Evolutionary conservation across 495 filamentous ascomycete species (phyloP).

Genomic region (Trichoderma erinaceum): DNA sequence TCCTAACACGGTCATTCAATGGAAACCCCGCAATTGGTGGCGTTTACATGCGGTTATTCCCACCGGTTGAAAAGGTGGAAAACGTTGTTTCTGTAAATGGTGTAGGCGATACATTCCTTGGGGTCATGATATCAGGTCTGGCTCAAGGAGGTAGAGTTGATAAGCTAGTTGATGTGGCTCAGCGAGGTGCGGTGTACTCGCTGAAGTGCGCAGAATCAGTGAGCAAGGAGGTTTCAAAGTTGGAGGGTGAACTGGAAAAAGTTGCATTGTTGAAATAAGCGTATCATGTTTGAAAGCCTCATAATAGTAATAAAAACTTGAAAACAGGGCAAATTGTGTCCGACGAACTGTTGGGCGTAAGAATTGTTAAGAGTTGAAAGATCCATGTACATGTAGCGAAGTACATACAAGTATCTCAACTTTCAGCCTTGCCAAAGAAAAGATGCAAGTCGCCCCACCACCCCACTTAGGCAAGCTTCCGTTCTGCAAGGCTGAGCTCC

Average conservation of each 20-base stretch:
- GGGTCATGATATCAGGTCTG: slow-evolving; percentile 66
- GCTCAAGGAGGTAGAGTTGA: slow-evolving; percentile 44
- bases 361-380: not conserved
- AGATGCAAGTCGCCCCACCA: not conserved
- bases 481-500: slow-evolving; percentile 16
- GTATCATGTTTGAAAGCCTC: not conserved
- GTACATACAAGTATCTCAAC: not conserved
- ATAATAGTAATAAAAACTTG: not conserved
- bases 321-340: not conserved
- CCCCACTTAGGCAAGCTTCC: slow-evolving; percentile 7
- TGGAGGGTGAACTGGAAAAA: slow-evolving; percentile 30
- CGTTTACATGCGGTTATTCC: slow-evolving; percentile 78
- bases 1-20: slow-evolving; percentile 53
- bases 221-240: slow-evolving; percentile 38
- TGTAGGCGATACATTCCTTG: slow-evolving; percentile 87
- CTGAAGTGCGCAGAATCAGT: slow-evolving; percentile 68
- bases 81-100: slow-evolving; percentile 87
- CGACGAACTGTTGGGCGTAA: not conserved
- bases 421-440: slow-evolving; percentile 4
- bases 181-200: slow-evolving; percentile 71
- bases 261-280: slow-evolving; percentile 18
- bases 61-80: slow-evolving; percentile 56
- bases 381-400: not conserved
- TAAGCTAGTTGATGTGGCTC: slow-evolving; percentile 51
- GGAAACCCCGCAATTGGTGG: slow-evolving; percentile 59